Percentiles rank a stretch among this genome's conserved stretches.
These are phyloP conservation scores for Coemansia sp. DNA, from an alignment of 192 early-diverging fungal species.

Conservation along the genomic window DNA sequence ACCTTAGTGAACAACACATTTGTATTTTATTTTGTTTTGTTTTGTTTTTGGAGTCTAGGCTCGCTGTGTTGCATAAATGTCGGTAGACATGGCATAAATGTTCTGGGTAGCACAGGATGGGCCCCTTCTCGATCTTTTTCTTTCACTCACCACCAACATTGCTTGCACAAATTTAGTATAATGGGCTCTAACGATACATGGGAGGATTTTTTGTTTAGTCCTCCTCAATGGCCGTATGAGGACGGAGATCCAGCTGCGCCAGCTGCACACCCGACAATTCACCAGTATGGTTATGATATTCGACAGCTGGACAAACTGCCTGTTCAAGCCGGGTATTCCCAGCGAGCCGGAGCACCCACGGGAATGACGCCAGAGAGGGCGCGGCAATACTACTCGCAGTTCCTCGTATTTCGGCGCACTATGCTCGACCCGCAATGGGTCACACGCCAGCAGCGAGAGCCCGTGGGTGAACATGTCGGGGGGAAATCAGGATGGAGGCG, in stretches of 20 bases:
- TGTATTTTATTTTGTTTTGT: too few species aligned
- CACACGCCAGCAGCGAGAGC: neutral
- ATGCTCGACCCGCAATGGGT: conserved; percentile 29
- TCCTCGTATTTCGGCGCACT: conserved; percentile 28
- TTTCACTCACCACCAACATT: neutral
- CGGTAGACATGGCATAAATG: too few species aligned
- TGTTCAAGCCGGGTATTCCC: conserved; percentile 16
- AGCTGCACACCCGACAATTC: conserved; percentile 12
- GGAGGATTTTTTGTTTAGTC: conserved; percentile 23
- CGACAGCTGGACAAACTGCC: conserved; percentile 25
- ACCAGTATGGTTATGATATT: conserved; percentile 28
- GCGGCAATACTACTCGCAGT: conserved; percentile 33
- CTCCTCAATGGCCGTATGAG: conserved; percentile 35
- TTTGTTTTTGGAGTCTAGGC: too few species aligned
- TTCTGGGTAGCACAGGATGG: neutral
- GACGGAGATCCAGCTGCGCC: conserved; percentile 23
- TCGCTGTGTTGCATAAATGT: too few species aligned
- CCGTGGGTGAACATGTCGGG: neutral
- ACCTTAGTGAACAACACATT: too few species aligned
- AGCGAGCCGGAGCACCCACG: neutral
- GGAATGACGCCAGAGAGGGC: conserved; percentile 10
- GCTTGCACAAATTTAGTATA: neutral
- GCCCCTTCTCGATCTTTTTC: neutral
- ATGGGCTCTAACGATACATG: conserved; percentile 15
- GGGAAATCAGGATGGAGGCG: neutral